These are phyloP conservation scores for Vigna trinervia DNA, from an alignment of 306 rosid genomes.

Conservation along the genomic window DNA sequence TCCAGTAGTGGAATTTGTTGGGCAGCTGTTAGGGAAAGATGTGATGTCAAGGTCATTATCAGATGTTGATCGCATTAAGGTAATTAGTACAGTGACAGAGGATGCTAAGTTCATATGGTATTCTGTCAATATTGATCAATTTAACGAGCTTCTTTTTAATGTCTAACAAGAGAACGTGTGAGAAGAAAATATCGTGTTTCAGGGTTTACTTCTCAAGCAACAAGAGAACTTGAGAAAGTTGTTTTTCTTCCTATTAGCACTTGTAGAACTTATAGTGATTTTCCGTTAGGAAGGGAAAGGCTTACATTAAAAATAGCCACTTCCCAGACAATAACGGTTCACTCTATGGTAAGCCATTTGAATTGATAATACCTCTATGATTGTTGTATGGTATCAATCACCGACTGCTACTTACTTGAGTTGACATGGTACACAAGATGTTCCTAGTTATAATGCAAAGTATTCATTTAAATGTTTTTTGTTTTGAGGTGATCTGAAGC, in stretches of 20 bases:
- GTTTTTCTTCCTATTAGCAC: conserved; percentile 11
- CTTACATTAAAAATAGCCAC: neutral
- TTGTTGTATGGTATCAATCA: conserved; percentile 5
- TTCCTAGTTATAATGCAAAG: conserved; percentile 6
- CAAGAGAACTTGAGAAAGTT: conserved; percentile 88
- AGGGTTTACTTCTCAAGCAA: conserved; percentile 92
- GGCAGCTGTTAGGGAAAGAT: conserved; percentile 83
- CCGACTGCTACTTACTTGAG: conserved; percentile 1
- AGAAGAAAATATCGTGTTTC: conserved; percentile 94
- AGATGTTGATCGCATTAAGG: conserved; percentile 90
- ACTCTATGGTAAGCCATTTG: conserved; percentile 64
- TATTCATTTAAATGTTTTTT: conserved; percentile 25
- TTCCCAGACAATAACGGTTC: conserved; percentile 93
- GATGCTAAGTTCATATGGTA: neutral
- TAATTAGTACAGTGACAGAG: conserved; percentile 26
- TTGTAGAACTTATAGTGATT: neutral
- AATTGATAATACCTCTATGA: neutral
- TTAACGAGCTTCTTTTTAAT: conserved; percentile 27
- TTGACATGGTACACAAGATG: neutral
- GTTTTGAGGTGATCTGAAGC: conserved; percentile 84
- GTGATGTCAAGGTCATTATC: conserved; percentile 77
- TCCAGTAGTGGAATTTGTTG: conserved; percentile 87
- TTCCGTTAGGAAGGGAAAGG: neutral
- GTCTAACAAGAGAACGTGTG: conserved; percentile 72
- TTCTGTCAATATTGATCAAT: neutral